Evolutionary conservation across 805 yeast genomes (phyloP), one percentile per base, ranked within the genome.

Genomic region (Clavispora asparagi): DNA sequence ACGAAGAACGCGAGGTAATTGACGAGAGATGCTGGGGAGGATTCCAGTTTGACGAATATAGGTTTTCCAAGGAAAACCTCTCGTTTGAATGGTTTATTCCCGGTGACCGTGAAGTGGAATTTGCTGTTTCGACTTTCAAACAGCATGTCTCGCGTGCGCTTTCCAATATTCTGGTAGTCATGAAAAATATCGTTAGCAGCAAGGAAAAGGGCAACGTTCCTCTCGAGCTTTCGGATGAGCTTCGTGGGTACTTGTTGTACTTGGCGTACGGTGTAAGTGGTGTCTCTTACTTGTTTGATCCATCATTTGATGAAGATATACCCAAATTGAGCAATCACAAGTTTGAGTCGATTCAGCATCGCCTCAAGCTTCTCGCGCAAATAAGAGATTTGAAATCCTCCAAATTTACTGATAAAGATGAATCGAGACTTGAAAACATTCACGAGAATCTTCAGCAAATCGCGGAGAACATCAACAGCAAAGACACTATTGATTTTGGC

Each of bases 61-160:
- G 87, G 50, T 80, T 83, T 44, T 59, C 71, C 1, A 46, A 57
- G 11, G 76, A 75, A 12, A 76, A 78, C 49, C 61, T 86, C 30
- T 56, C 71, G 0, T 82, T 89, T 52, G 67, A 73, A 1, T 92
- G 99, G 99, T 88, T 83, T 56, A 61, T 74, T 1, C 97, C 98
- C 0, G 58, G 71, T 1, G 63, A 63, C 2, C 63, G 56, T 2
- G 90, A 84, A 40, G 67, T 87, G 2, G 67, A 68, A 0, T 77
- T 78, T 57, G 91, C 95, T 0, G 73, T 82, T 5, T 74, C 77
- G 3, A 64, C 81, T 10, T 86, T 83, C 53, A 77, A 74, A 17
- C 60, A 58, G 1, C 74, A 84, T 40, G 68, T 79, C 0, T 61
- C 70, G 0, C 68, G 63, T 37, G 64, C 80, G 2, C 63, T 81